phyloP scores from a whole-genome alignment of 805 yeast species.

The Candida patagonica region DNA sequence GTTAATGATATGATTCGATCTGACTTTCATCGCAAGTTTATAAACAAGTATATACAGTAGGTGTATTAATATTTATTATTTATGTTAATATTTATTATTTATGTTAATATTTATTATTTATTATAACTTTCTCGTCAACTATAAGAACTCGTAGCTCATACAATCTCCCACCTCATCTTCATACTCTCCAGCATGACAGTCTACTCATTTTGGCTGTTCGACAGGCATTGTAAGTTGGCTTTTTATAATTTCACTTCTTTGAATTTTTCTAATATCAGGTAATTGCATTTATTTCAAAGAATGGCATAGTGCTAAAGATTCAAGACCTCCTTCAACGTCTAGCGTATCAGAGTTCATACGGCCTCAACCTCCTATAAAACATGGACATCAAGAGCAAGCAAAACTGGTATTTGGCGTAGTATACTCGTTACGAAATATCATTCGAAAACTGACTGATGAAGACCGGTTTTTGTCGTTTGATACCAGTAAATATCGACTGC shows the following conservation, averaged over 20 bases:
- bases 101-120: too few relatives aligned
- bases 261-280: slow-evolving; percentile 24
- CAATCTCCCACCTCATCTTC: too few relatives aligned
- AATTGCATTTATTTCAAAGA: slow-evolving; percentile 77
- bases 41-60: slow-evolving; percentile 27
- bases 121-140: too few relatives aligned
- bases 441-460: slow-evolving; percentile 42
- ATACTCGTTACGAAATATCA: slow-evolving; percentile 67
- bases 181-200: too few relatives aligned
- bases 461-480: slow-evolving; percentile 27
- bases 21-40: slow-evolving; percentile 29
- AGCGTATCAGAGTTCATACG: slow-evolving; percentile 1
- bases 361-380: slow-evolving; percentile 3
- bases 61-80: slow-evolving; percentile 1
- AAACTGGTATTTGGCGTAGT: slow-evolving; percentile 80
- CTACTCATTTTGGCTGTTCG: slow-evolving; percentile 83
- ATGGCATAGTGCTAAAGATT: slow-evolving; percentile 33
- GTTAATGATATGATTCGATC: slow-evolving; percentile 31
- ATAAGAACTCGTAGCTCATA: too few relatives aligned
- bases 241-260: not conserved
- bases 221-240: slow-evolving; percentile 61
- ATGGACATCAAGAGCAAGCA: slow-evolving; percentile 52
- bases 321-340: not conserved
- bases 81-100: not conserved
- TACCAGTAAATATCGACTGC: slow-evolving; percentile 71